Base-by-base conservation (phyloP, 2,329 filamentous ascomycete species). In the Huntiella bhutanensis region DNA sequence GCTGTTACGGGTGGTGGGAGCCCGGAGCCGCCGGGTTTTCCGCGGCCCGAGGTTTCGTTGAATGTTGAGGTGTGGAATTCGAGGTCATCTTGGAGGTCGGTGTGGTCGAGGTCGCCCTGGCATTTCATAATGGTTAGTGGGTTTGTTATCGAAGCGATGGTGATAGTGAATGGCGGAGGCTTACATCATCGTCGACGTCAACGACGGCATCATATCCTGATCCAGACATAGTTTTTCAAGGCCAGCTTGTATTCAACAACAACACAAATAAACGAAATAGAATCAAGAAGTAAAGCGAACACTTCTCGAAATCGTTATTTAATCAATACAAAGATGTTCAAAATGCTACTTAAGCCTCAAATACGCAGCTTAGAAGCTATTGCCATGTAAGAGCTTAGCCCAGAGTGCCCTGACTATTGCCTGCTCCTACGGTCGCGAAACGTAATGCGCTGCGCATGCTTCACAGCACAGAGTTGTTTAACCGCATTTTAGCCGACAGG, bases 1-100 rank as follows among this genome's bases (percentile, higher is more conserved):
- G 73, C 65, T 13, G 75, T 77, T 10, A 59, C 73, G 1, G 74
- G 75, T 1, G 67, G 65, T 0, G 73, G 75, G 2, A 78, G 74
- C 3, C 68, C 63, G 5, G 64, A 57, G 4, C 63, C 55, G n/a
- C 61, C 57, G 47, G 60, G 64, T 54, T 72, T 71, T 45, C 70
- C 65, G 50, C 65, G 62, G 12, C 61, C 58, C 54, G 69, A 57
- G 58, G 69, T 59, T 49, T 77, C 76, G 56, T 78, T 75, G 63
- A 92, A 92, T 67, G 82, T 75, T 53, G 87, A 95, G 59, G 78
- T 82, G 71, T 98, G 91, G 68, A 98, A 98, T 73, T 96, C 91
- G 61, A 98, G 86, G 65, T 96, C 91, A 63, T 95, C 88, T 69
- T 95, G 86, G 17, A 98, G 80, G 63, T 98, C 91, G 48, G 91